Base-by-base conservation (phyloP, 2,329 filamentous ascomycete genomes). In the Fusarium haematococcum region DNA sequence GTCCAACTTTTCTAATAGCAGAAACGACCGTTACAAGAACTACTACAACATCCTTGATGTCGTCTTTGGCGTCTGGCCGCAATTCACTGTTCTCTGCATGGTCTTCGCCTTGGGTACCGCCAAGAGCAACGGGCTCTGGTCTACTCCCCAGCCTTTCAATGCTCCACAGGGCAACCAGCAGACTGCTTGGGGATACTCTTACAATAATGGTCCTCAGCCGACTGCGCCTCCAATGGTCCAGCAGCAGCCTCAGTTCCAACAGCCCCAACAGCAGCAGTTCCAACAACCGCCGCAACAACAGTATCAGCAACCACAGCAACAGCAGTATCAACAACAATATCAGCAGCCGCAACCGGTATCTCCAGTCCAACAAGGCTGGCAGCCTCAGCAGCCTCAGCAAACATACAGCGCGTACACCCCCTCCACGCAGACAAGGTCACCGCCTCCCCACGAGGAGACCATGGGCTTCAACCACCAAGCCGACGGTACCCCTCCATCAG, bases 401-500 rank as follows among this genome's bases (percentile, higher is more conserved):
- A 8, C 54, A 58, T 58, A 58, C 23, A 4, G 6, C 16, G 33
- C 48, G 0, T 66, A 59, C n/a, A 20, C 20, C 23, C 50, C 33
- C 23, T 54, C 27, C 20, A 64, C 64, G 0, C 65, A 68, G 4
- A 54, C 60, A 14, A 48, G 52, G 6, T 73, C 77, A 7, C 79
- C 77, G 4, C 78, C 78, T 6, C 67, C 79, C 1, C 78, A 80
- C 25, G 78, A 79, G 30, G 79, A 80, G 45, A 68, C 73, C 7
- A 78, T 81, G 75, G 80, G 79, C 1, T 39, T 81, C 4, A 77
- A 82, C 39, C 79, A 82, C 62, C 80, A 82, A 63, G 80, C 80
- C 1, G 75, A 82, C 27, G 81, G 80, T 4, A 76, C 67, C 2
- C 71, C 75, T 20, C 77, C 77, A 1, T 73, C 72, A 32, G 58